Conservation (phyloP, 257 asterid species). For the Solanum gracilifrons region DNA sequence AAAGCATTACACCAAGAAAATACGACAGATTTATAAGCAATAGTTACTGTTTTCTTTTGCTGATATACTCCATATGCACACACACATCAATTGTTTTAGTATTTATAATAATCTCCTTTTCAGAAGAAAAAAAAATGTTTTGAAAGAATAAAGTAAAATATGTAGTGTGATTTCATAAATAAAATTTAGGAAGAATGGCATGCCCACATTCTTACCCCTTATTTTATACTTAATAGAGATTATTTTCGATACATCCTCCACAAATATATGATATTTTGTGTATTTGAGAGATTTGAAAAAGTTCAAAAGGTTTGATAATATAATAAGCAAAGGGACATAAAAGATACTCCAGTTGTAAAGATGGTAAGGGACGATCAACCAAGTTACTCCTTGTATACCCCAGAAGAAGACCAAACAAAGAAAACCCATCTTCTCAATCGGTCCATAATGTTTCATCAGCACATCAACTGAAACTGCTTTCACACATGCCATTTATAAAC, state of each 20-base stretch:
- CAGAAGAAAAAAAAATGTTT: too few relatives aligned
- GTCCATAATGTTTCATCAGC: too few relatives aligned
- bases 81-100: neutral
- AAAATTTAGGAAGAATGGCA: neutral
- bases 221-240: too few relatives aligned
- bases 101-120: neutral
- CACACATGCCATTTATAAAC: too few relatives aligned
- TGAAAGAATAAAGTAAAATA: neutral
- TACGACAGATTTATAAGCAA: neutral
- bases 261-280: too few relatives aligned
- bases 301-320: neutral
- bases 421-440: too few relatives aligned
- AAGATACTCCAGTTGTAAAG: too few relatives aligned
- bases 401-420: too few relatives aligned
- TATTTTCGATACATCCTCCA: neutral
- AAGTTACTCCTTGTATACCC: too few relatives aligned
- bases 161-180: neutral
- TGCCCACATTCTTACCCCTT: neutral
- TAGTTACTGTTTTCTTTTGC: neutral
- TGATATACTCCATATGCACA: neutral
- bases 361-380: too few relatives aligned
- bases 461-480: too few relatives aligned
- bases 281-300: neutral
- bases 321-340: too few relatives aligned
- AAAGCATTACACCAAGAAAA: neutral